Percentiles rank a stretch among this genome's conserved stretches.
These are phyloP conservation scores for Magnolia sinica DNA, from an alignment of 164 flowering plant species.

Conservation along the genomic window DNA sequence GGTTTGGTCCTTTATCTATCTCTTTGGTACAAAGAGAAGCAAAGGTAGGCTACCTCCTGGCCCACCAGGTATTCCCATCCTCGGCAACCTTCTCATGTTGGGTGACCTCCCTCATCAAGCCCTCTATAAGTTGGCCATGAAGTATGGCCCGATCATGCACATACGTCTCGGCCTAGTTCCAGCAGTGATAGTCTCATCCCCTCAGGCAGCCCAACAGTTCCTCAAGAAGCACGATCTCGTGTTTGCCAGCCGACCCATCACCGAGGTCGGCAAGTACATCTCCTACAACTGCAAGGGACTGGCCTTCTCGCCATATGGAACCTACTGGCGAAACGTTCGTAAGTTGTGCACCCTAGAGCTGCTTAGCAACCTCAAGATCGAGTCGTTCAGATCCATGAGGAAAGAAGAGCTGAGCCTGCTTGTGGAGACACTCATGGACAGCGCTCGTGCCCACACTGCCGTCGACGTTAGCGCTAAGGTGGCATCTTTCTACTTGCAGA, in stretches of 20 bases:
- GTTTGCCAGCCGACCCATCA: conserved; percentile 5
- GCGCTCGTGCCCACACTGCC: background rate
- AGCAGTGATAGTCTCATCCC: conserved; percentile 9
- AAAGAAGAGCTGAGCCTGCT: conserved; percentile 22
- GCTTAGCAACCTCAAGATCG: conserved; percentile 1
- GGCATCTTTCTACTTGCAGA: conserved; percentile 18
- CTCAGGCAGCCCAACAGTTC: conserved; percentile 18
- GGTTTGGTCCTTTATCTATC: background rate
- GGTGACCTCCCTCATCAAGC: background rate
- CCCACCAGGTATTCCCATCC: background rate
- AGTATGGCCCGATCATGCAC: conserved; percentile 20
- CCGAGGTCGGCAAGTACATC: background rate
- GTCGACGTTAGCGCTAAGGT: conserved; percentile 23
- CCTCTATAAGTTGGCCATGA: conserved; percentile 8
- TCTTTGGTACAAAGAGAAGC: background rate
- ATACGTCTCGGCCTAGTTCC: conserved; percentile 14
- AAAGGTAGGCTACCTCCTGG: background rate
- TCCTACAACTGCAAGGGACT: background rate
- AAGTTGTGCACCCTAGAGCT: background rate
- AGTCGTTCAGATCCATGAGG: conserved; percentile 23
- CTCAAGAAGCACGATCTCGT: conserved; percentile 20
- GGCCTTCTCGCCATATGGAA: background rate
- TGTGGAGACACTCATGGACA: conserved; percentile 14
- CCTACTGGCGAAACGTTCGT: background rate
- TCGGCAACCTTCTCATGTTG: conserved; percentile 2